Conservation (phyloP, 1,284 basidiomycete genomes). For the Laetiporus sulphureus region DNA sequence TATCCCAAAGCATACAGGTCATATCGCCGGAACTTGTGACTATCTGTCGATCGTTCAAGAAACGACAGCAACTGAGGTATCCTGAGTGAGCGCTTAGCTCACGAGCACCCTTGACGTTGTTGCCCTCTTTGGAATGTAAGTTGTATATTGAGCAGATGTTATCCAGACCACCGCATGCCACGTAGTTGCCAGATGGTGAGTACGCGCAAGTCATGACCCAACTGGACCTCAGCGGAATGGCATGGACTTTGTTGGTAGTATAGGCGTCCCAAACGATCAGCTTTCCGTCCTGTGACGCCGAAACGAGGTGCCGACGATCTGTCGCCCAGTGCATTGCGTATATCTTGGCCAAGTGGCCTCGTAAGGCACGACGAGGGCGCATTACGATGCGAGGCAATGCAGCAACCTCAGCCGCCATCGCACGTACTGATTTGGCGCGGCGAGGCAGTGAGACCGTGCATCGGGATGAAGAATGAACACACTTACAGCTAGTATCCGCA, state of each 20-base stretch:
- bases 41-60: constrained; percentile 97
- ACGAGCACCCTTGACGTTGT: constrained; percentile 73
- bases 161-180: constrained; percentile 98
- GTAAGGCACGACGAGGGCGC: constrained; percentile 90
- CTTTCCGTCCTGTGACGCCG: constrained; percentile 98
- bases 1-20: constrained; percentile 99
- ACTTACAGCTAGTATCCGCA: constrained; percentile 92
- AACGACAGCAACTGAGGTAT: constrained; percentile 96
- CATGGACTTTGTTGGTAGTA: constrained; percentile 99
- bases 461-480: constrained; percentile 1
- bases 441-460: constrained; percentile 3
- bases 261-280: constrained; percentile 99
- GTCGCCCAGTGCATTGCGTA: constrained; percentile 99
- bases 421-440: constrained; percentile 57
- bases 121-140: constrained; percentile 68
- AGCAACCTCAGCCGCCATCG: constrained; percentile 95
- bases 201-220: constrained; percentile 99
- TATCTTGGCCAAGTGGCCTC: constrained; percentile 98
- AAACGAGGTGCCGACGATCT: constrained; percentile 95
- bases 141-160: constrained; percentile 99
- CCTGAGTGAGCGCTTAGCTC: constrained; percentile 97
- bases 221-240: constrained; percentile 92
- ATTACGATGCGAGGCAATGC: constrained; percentile 93
- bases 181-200: constrained; percentile 92
- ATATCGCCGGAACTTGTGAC: constrained; percentile 97